Evolutionary conservation across 169 alveolate genomes (phyloP).

Genomic region (Babesia sp.): DNA sequence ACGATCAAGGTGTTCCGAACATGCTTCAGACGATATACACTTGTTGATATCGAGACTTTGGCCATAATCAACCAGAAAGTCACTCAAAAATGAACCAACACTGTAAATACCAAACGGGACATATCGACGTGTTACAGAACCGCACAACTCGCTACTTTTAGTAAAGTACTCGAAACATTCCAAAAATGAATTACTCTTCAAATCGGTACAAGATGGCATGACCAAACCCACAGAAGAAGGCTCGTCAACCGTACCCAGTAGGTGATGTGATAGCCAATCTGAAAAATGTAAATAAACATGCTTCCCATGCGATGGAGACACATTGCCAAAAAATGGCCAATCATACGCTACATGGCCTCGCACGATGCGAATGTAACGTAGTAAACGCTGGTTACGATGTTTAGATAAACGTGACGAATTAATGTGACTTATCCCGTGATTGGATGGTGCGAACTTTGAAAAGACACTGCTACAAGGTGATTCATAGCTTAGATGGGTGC

Average conservation of each 20-base stretch:
- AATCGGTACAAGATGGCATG: background rate
- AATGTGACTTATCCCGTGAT: too few species aligned
- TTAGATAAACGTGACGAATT: too few species aligned
- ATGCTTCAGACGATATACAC: conserved; percentile 37
- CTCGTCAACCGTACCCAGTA: background rate
- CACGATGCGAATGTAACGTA: background rate
- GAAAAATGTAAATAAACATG: conserved; percentile 7
- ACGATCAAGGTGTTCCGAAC: conserved; percentile 30
- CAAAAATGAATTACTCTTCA: conserved; percentile 9
- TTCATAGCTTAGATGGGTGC: too few species aligned
- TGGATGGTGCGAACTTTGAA: too few species aligned
- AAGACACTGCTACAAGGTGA: too few species aligned
- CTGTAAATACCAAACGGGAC: conserved; percentile 40
- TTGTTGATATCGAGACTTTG: conserved; percentile 4
- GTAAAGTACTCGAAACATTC: conserved; percentile 49
- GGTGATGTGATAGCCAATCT: conserved; percentile 9
- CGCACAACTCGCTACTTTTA: conserved; percentile 42
- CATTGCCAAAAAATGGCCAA: background rate
- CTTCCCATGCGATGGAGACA: background rate
- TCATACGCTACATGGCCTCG: background rate
- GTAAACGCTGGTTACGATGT: background rate
- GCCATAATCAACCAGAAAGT: conserved; percentile 14
- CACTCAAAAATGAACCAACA: conserved; percentile 39
- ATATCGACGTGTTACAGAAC: background rate
- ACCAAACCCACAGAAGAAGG: background rate